A percentile compares a stretch with the other conserved stretches of the same genome.
These are phyloP conservation scores for Colletotrichum caudatum DNA, from an alignment of 2,329 filamentous ascomycete species.

Conservation along the genomic window DNA sequence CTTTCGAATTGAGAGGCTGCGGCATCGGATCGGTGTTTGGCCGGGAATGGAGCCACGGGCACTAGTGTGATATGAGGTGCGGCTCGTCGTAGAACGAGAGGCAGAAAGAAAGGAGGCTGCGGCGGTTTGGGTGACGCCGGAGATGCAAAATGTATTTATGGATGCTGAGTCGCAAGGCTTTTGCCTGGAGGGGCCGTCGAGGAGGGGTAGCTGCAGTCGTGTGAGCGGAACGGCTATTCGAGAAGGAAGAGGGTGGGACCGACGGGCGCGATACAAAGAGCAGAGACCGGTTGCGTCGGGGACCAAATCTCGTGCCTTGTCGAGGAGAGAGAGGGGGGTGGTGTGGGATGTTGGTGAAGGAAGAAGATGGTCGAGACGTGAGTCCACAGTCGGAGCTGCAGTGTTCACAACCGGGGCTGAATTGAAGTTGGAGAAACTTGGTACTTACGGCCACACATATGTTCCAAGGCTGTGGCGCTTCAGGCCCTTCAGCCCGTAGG, in stretches of 20 bases:
- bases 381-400: conserved; percentile 40
- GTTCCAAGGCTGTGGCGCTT: conserved; percentile 27
- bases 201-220: conserved; percentile 38
- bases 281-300: conserved; percentile 34
- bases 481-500: not conserved
- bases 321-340: conserved; percentile 17
- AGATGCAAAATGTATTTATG: conserved; percentile 33
- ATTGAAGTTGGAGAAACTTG: conserved; percentile 24
- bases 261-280: conserved; percentile 18
- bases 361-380: conserved; percentile 6
- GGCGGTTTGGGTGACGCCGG: conserved; percentile 3
- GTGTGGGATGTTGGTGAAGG: conserved; percentile 25
- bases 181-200: conserved; percentile 32
- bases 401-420: conserved; percentile 15
- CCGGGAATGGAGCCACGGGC: conserved; percentile 33
- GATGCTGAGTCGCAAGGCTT: conserved; percentile 17
- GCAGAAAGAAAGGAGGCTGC: conserved; percentile 5
- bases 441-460: conserved; percentile 33
- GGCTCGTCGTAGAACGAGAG: not conserved
- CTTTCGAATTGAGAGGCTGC: conserved; percentile 84
- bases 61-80: not conserved
- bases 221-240: conserved; percentile 16
- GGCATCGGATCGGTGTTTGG: conserved; percentile 65
- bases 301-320: conserved; percentile 39
- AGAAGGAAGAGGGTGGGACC: not conserved